Percentiles rank a stretch among this genome's conserved stretches.
Evolutionary conservation across 176 grass and related monocot species (phyloP).

Genomic region (Cymbopogon citratus): DNA sequence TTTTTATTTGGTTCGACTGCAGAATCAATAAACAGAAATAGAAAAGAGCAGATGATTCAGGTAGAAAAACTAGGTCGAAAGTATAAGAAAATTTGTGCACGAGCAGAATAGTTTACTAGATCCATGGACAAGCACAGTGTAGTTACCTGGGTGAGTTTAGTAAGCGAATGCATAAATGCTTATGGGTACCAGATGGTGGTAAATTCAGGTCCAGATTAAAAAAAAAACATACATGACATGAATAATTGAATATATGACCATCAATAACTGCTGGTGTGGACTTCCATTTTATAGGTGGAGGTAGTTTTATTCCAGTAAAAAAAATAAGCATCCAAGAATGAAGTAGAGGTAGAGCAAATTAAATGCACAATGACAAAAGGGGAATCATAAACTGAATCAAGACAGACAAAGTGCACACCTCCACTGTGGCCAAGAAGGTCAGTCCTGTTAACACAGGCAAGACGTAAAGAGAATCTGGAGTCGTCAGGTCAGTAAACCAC

Average conservation of each 20-base stretch:
- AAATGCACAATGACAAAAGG: not conserved
- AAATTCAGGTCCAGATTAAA: not conserved
- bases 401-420: constrained; percentile 57
- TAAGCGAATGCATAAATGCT: not conserved
- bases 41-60: constrained; percentile 8
- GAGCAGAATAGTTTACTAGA: constrained; percentile 23
- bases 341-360: not conserved
- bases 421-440: constrained; percentile 62
- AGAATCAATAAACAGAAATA: not conserved
- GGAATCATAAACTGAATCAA: not conserved
- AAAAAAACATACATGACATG: not conserved
- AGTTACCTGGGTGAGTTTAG: not conserved
- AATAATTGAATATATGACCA: not conserved
- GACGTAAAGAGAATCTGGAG: constrained; percentile 64
- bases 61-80: not conserved
- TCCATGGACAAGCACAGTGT: constrained; percentile 8
- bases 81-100: not conserved
- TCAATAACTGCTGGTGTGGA: not conserved
- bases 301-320: not conserved
- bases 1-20: constrained; percentile 4
- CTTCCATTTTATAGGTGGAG: not conserved
- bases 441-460: constrained; percentile 71
- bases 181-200: not conserved
- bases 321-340: constrained; percentile 11
- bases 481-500: constrained; percentile 96